A percentile compares a stretch with the other conserved stretches of the same genome.
Conservation (phyloP, 2,329 filamentous ascomycete species). For the Trichoderma sp. region DNA sequence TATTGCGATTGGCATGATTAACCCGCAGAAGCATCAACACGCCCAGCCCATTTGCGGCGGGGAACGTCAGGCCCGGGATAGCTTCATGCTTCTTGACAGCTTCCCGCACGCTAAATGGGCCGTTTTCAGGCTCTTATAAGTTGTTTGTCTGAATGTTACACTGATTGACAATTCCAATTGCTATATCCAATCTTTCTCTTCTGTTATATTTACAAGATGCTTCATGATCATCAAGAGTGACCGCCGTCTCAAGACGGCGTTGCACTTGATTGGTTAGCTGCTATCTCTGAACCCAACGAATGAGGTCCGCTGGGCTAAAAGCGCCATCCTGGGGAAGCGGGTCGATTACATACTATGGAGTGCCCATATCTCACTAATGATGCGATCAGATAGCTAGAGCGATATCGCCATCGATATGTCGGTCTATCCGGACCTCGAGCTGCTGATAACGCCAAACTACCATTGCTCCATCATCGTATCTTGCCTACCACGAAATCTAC, state of each 20-base stretch:
- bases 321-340: constrained; percentile 13
- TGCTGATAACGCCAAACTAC: neutral
- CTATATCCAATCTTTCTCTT: neutral
- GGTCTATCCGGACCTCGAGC: neutral
- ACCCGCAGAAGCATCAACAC: neutral
- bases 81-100: neutral
- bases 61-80: neutral
- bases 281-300: neutral
- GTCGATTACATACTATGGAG: neutral
- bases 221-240: neutral
- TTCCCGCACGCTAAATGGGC: neutral
- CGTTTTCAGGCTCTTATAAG: neutral
- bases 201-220: neutral
- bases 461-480: neutral
- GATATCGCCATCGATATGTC: neutral
- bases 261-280: neutral
- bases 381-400: neutral
- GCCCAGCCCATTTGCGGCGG: neutral
- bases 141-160: neutral
- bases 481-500: neutral
- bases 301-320: neutral
- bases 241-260: neutral
- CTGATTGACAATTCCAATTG: neutral
- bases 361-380: neutral
- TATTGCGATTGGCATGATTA: neutral